These are phyloP conservation scores for Letharia lupina DNA, from an alignment of 495 filamentous ascomycete species.

Conservation along the genomic window DNA sequence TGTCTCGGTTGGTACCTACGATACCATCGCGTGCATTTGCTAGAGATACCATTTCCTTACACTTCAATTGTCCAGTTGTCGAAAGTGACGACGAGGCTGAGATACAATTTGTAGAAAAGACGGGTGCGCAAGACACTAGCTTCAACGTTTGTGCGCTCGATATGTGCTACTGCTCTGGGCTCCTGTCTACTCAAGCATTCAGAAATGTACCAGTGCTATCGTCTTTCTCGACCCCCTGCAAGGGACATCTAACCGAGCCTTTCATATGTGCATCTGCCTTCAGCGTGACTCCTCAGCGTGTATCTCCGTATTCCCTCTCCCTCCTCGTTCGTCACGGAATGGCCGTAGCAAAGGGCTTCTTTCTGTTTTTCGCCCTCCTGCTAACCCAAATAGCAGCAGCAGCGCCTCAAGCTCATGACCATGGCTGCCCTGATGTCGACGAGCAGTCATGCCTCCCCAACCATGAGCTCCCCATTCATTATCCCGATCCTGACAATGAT, in stretches of 20 bases:
- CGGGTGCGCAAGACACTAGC: neutral
- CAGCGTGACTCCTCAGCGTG: neutral
- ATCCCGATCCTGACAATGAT: neutral
- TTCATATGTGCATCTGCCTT: neutral
- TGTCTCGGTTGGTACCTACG: neutral
- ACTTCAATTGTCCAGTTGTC: neutral
- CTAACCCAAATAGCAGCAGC: neutral
- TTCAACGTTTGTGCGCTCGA: neutral
- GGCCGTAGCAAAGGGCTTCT: neutral
- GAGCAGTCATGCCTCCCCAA: neutral
- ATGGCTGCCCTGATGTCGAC: neutral
- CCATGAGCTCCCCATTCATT: neutral
- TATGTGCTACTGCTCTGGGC: neutral
- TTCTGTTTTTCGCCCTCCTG: neutral
- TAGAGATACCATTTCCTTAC: conserved; percentile 7
- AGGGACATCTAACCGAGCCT: neutral
- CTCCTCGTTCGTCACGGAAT: neutral
- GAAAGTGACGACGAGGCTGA: neutral
- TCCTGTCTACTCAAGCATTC: neutral
- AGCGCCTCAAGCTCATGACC: neutral
- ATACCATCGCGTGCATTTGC: neutral
- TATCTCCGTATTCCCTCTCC: neutral
- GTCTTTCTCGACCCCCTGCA: neutral
- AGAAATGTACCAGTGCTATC: neutral
- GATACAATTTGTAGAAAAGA: neutral